A percentile compares a stretch with the other conserved stretches of the same genome.
Evolutionary conservation across 129 eudicot genomes (phyloP).

Genomic region (Apium graveolens): DNA sequence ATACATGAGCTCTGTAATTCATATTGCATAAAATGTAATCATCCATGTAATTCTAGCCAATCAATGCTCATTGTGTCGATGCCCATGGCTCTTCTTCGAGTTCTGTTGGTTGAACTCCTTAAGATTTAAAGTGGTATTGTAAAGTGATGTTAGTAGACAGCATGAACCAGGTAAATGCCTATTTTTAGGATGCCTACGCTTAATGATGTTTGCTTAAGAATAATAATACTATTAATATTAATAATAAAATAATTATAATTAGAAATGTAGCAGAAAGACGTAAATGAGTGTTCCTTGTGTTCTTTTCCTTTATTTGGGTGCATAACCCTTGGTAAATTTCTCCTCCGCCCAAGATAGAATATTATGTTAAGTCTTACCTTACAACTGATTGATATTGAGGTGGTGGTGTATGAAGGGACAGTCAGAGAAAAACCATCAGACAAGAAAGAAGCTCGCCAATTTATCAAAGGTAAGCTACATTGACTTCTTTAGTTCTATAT

Average conservation of each 20-base stretch:
- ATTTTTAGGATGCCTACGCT: too few relatives aligned
- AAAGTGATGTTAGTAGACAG: background rate
- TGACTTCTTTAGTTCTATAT: conserved; percentile 15
- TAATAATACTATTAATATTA: too few relatives aligned
- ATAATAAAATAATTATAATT: too few relatives aligned
- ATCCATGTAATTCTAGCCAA: background rate
- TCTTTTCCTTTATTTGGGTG: background rate
- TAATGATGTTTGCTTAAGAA: too few relatives aligned
- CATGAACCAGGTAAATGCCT: too few relatives aligned
- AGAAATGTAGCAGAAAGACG: too few relatives aligned
- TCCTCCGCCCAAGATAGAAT: too few relatives aligned
- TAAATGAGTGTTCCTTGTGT: too few relatives aligned
- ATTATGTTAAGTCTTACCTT: conserved; percentile 32
- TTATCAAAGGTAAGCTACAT: conserved; percentile 55
- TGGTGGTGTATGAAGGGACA: conserved; percentile 85
- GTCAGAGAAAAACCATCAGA: conserved; percentile 88
- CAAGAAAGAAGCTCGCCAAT: conserved; percentile 87
- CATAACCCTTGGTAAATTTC: background rate
- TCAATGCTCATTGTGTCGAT: background rate
- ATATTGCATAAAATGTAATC: background rate
- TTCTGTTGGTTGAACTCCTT: background rate
- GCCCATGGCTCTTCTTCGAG: background rate
- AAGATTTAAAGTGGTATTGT: background rate
- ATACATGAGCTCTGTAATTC: background rate
- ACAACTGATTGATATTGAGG: conserved; percentile 64